Base-by-base conservation (phyloP, 2,329 filamentous ascomycete genomes). In the Penicillium sp. region DNA sequence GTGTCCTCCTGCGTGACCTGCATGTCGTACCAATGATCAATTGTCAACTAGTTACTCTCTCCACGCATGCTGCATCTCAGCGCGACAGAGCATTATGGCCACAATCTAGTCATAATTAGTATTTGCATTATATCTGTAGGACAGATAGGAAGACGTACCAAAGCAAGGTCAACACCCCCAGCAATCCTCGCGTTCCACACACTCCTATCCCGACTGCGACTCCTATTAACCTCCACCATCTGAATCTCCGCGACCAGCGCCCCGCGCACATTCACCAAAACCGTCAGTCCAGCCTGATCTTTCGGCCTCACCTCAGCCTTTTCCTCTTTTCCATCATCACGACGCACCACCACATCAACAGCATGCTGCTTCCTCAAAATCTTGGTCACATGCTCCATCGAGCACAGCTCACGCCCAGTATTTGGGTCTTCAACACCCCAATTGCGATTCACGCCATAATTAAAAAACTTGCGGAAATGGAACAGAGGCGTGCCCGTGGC, bases 31-130 rank as follows among this genome's bases (percentile, higher is more conserved):
- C 8, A 14, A 16, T 35, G 1, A 16, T 33, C 30, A 35, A 35
- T 14, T 3, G 12, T 3, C 3, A 35, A 35, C 4, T 16, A 16
- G 5, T 43, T 47, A 53, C 42, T 47, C 21, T 30, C 20, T 35
- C 26, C 18, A 46, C 24, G 35, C 28, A 47, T 53, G 51, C 18
- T 42, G 40, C n/a, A 55, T 47, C 26, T 55, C 52, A 47, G 52
- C 52, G 48, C 52, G 52, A 26, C 45, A 47, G 30, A 55, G 46
- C 52, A 55, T 55, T 23, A 55, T 55, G 8, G 45, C 52, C 7
- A 53, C 42, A 35, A 53, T 47, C 51, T 53, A 14, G 3, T 2
- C n/a, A 5, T 7, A 20, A n/a, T 55, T 42, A 55, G 35, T 26
- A 47, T n/a, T 2, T n/a, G n/a, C 9, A 28, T 16, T 38, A 23